Evolutionary conservation across 1,139 yeast species (phyloP).

Genomic region (Candida dubliniensis): DNA sequence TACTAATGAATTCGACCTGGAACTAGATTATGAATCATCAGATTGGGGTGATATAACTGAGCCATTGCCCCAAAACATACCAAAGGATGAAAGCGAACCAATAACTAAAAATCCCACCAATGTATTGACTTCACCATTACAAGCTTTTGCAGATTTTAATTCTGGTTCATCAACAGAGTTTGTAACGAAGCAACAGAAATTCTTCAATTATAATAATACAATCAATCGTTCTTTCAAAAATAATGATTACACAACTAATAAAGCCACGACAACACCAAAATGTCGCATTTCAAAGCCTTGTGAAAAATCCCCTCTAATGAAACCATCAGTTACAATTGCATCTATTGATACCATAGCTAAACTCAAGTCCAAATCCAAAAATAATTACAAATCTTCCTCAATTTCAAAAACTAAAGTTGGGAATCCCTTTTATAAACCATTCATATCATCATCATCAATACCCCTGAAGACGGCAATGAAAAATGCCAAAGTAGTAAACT

Average conservation of each 20-base stretch:
- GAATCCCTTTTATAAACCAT: constrained; percentile 17
- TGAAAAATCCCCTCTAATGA: constrained; percentile 17
- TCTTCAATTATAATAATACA: not conserved
- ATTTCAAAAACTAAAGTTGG: constrained; percentile 11
- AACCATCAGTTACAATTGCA: constrained; percentile 28
- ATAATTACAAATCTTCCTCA: constrained; percentile 7
- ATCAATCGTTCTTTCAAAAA: not conserved
- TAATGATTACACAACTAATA: constrained; percentile 8
- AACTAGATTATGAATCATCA: not conserved
- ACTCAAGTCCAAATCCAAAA: constrained; percentile 5
- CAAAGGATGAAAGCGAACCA: not conserved
- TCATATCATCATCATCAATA: not conserved
- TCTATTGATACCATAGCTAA: constrained; percentile 18
- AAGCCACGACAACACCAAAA: constrained; percentile 6
- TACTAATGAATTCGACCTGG: not conserved
- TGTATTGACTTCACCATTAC: constrained; percentile 4
- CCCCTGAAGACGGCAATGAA: not conserved
- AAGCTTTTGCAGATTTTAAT: not conserved
- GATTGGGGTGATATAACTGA: too few relatives aligned
- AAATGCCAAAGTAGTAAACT: not conserved
- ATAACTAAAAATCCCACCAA: not conserved
- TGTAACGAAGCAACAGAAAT: too few relatives aligned
- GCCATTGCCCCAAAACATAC: not conserved
- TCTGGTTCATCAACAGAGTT: not conserved
- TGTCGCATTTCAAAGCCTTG: constrained; percentile 10